Conservation (phyloP, 1,139 yeast genomes). For the Pichia sp. region DNA sequence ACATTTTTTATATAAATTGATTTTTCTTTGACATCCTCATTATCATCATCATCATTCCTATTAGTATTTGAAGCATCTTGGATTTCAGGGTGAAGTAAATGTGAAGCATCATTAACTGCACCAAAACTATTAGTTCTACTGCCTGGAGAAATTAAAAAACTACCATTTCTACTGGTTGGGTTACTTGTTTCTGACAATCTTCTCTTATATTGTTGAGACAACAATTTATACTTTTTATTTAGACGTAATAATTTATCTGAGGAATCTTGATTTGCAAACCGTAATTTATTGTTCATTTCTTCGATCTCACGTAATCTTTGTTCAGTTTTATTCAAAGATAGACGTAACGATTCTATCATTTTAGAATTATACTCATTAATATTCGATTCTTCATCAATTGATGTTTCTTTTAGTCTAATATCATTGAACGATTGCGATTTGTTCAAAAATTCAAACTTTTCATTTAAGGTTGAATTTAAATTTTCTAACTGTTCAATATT, state of each 20-base stretch:
- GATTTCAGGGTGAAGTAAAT: conserved; percentile 1
- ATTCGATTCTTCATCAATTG: neutral
- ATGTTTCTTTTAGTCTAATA: neutral
- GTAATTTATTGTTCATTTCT: conserved; percentile 47
- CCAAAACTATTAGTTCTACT: neutral
- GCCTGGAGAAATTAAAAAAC: conserved; percentile 8
- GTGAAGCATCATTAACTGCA: neutral
- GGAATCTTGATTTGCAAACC: conserved; percentile 62
- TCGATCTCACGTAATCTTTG: conserved; percentile 51
- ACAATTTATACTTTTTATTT: conserved; percentile 56
- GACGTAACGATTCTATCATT: conserved; percentile 44
- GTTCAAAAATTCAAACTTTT: conserved; percentile 1
- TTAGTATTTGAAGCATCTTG: neutral
- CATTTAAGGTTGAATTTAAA: conserved; percentile 6
- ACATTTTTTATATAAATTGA: conserved; percentile 83
- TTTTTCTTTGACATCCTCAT: conserved; percentile 36
- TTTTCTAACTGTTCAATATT: conserved; percentile 8
- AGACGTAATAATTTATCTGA: conserved; percentile 59
- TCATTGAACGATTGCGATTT: neutral
- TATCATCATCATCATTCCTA: conserved; percentile 1
- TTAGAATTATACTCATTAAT: conserved; percentile 22
- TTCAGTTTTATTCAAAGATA: conserved; percentile 46
- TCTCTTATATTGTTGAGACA: conserved; percentile 51
- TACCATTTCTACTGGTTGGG: conserved; percentile 21
- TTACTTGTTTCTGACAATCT: conserved; percentile 25